Conservation (phyloP, 768 basidiomycete species). For the Sporobolomyces pararoseus region DNA sequence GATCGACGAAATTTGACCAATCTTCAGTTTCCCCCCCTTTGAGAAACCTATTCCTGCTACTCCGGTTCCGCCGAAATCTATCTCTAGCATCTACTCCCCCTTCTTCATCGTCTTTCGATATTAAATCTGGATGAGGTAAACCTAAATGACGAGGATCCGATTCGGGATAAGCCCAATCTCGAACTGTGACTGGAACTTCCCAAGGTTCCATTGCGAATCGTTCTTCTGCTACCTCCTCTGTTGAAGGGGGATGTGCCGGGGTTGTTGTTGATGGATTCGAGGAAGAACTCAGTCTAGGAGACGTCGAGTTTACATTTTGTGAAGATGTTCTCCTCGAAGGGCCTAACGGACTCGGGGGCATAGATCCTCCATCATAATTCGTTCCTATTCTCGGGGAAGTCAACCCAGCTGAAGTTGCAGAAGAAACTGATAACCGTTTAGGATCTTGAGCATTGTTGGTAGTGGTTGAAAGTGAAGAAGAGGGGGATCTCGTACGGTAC, state of each 20-base stretch:
- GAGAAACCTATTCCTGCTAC: neutral
- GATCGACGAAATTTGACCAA: too few relatives aligned
- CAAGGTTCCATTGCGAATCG: neutral
- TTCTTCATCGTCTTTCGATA: neutral
- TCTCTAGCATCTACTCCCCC: neutral
- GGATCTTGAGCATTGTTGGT: neutral
- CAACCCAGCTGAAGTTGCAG: neutral
- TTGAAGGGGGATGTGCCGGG: neutral
- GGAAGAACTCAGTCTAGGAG: too few relatives aligned
- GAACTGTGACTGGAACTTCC: neutral
- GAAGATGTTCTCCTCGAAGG: neutral
- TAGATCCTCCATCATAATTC: neutral
- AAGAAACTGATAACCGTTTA: slow-evolving; percentile 7
- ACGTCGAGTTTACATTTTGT: too few relatives aligned
- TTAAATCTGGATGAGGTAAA: slow-evolving; percentile 5
- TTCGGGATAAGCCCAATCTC: slow-evolving; percentile 6
- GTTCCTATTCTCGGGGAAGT: neutral
- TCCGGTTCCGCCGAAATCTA: neutral
- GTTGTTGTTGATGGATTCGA: too few relatives aligned
- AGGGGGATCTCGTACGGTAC: neutral
- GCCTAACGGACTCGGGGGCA: neutral
- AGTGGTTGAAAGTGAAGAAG: neutral
- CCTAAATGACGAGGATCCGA: slow-evolving; percentile 11
- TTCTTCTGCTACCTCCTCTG: neutral
- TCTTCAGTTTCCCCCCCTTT: neutral